phyloP scores from a whole-genome alignment of 176 grass and related monocot genomes.

The Phyllostachys edulis region DNA sequence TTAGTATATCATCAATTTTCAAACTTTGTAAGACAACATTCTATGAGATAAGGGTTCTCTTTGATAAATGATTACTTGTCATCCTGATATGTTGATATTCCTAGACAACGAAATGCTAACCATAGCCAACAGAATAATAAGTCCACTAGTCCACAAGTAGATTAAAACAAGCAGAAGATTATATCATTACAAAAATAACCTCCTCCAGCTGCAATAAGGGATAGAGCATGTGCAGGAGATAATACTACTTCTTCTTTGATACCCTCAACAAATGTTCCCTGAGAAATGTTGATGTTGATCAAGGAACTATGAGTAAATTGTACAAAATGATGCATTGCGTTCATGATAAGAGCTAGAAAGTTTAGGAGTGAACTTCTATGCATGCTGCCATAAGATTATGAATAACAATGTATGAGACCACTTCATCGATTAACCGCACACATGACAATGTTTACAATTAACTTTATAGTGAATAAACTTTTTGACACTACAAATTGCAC shows the following conservation, averaged over 20 bases:
- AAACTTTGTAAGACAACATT: not conserved
- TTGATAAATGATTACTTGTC: too few species aligned
- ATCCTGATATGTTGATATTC: too few species aligned
- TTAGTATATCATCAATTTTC: not conserved
- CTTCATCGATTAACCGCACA: not conserved
- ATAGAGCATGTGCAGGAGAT: constrained; percentile 97
- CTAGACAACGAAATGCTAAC: too few species aligned
- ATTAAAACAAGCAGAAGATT: too few species aligned
- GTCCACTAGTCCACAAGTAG: too few species aligned
- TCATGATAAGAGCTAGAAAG: constrained; percentile 5
- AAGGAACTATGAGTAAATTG: constrained; percentile 24
- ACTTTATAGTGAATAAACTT: not conserved
- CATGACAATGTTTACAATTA: not conserved
- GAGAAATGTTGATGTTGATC: constrained; percentile 35
- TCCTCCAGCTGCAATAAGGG: constrained; percentile 97
- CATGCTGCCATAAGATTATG: constrained; percentile 12
- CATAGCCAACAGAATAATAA: too few species aligned
- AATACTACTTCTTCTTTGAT: constrained; percentile 99
- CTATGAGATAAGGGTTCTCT: too few species aligned
- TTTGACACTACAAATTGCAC: not conserved
- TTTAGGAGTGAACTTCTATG: not conserved
- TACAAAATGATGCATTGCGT: constrained; percentile 8
- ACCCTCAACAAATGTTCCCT: constrained; percentile 99
- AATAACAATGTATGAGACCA: not conserved
- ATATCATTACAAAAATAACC: constrained; percentile 50